Evolutionary conservation across 2,329 filamentous ascomycete genomes (phyloP), one percentile per base, ranked within the genome.

Genomic region (Sarocladium kiliense): DNA sequence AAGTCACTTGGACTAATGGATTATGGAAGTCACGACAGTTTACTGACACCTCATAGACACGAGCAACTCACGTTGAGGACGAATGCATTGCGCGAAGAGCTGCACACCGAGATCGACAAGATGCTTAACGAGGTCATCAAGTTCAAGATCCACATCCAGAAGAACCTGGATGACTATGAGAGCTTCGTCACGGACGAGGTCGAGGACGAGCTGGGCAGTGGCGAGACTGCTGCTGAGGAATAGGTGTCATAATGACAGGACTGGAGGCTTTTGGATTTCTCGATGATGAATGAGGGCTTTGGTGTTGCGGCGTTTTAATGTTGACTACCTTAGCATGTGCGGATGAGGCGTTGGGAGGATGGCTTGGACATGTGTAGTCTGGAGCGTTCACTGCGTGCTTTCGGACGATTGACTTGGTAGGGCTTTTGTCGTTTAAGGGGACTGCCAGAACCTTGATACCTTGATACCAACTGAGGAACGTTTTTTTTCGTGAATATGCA

Each of bases 121-220:
- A 96, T 97, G 83, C 76, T 99, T 58, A 96, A 97, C 73, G 92
- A 97, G 67, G 88, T 97, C 59, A 96, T 97, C 75, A 92, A 95
- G 66, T 97, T 99, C 82, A 99, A 99, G 75, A 89, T 99, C 60
- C 92, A 97, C 66, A 80, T 99, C 53, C 94, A 99, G 71, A 92
- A 91, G 74, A 87, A 85, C 57, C 77, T 99, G 54, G 93, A 97
- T 68, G 90, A 94, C 65, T 97, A 96, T 69, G 94, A 99, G 73
- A 85, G 86, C 55, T 96, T 97, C 67, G 91, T 97, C 6, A 87
- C 89, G 2, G 89, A 96, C 61, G 93, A 97, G 74, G 85, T 97
- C n/a, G 90, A 96, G 74, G 84, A 86, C 66, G 88, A 92, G 72
- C 74, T 91, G 21, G 84, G 85, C n/a, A 82, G 79, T 39, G 86